Base-by-base conservation (phyloP, 176 grass and related monocot species). In the Avena sativa region DNA sequence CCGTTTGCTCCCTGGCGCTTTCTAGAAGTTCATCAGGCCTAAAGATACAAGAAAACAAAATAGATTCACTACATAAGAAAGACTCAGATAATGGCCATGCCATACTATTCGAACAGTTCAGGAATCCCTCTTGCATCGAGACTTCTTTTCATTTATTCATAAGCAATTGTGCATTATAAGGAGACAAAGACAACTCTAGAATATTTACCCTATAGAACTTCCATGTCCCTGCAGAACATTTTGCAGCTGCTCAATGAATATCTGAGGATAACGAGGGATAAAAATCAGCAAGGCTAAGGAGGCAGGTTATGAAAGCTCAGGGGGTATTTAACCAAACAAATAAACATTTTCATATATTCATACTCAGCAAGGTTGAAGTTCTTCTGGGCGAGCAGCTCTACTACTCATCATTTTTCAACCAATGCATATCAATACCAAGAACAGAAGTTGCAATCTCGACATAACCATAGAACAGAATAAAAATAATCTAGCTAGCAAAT, bases 11-110 rank as follows among this genome's bases (percentile, higher is more conserved):
- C 53, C 94, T 89, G 81, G 93, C 83, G 85, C 84, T 93, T 80
- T 87, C 83, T 79, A 99, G 88, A 85, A 99, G 97, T 79, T 99
- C 97, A 62, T 96, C 85, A 26, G 88, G 87, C 79, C 94, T 98
- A 82, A 58, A 86, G 78, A 90, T 80, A 81, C 67, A 25, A 11
- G 49, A 92, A 93, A 56, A 89, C 36, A 81, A 90, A 87, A 83
- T 73, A 86, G 53, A 68, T 71, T 91, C 89, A 86, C 71, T 62
- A 85, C 66, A 92, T 64, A 80, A 59, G 32, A 58, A 74, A 51
- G n/a, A 78, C 28, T 84, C 74, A 66, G 26, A 67, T 72, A 34
- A 74, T 56, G 17, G 49, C 5, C 16, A 47, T 68, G 30, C 21
- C 36, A 85, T 84, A 74, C 34, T 81, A 81, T 70, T 64, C 62